These are phyloP conservation scores for Termitomyces sp. DNA, from an alignment of 768 basidiomycete genomes.

Conservation along the genomic window DNA sequence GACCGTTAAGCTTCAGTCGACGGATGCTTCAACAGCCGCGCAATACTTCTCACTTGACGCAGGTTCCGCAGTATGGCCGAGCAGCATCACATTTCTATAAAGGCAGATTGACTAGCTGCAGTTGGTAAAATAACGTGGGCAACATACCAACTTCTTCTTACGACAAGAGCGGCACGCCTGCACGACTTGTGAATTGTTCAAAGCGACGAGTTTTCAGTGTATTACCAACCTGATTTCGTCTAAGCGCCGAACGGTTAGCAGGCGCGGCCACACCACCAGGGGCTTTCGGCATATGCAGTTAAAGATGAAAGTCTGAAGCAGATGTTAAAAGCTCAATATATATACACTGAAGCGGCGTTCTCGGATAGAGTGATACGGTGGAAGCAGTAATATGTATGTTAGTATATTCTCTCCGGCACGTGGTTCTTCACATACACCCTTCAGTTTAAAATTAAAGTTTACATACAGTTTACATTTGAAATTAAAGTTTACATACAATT, in stretches of 20 bases:
- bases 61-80: constrained; percentile 81
- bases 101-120: neutral
- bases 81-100: constrained; percentile 82
- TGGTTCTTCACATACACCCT: neutral
- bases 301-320: neutral
- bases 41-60: constrained; percentile 57
- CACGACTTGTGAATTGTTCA: neutral
- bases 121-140: neutral
- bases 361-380: neutral
- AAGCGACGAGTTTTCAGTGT: neutral
- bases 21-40: neutral
- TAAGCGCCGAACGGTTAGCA: constrained; percentile 56
- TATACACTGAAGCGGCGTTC: neutral
- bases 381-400: neutral
- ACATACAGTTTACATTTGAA: too few relatives aligned
- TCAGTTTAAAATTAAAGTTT: too few relatives aligned
- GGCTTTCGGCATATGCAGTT: constrained; percentile 58
- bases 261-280: constrained; percentile 34
- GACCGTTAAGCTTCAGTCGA: neutral
- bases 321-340: neutral
- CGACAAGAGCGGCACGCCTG: constrained; percentile 81
- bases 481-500: too few relatives aligned
- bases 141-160: constrained; percentile 73
- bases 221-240: constrained; percentile 65
- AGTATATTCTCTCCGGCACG: neutral